These are phyloP conservation scores for Samsoniella hepiali DNA, from an alignment of 2,329 filamentous ascomycete genomes.

Conservation along the genomic window DNA sequence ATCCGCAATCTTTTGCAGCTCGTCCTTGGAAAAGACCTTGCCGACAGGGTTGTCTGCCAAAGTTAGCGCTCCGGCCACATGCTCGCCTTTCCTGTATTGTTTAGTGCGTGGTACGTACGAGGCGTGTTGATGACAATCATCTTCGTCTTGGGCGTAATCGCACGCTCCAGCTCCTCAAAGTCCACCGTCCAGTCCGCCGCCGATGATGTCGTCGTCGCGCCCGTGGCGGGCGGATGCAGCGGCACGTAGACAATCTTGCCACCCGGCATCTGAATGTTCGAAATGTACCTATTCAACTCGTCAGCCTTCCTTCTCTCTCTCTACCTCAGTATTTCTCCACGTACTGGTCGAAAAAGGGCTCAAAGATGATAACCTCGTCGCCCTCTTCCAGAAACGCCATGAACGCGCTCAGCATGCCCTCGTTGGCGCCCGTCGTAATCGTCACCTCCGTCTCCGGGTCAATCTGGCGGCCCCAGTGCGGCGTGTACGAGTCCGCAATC, in stretches of 20 bases:
- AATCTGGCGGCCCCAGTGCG: constrained; percentile 76
- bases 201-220: constrained; percentile 74
- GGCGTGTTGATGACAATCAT: constrained; percentile 92
- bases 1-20: constrained; percentile 80
- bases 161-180: constrained; percentile 74
- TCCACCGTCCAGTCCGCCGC: constrained; percentile 87
- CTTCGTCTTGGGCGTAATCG: constrained; percentile 82
- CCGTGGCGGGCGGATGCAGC: constrained; percentile 82
- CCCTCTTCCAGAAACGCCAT: constrained; percentile 95
- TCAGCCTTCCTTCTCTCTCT: neutral
- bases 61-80: constrained; percentile 15
- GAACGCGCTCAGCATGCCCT: constrained; percentile 92
- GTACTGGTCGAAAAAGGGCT: constrained; percentile 97
- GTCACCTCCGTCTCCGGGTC: constrained; percentile 91
- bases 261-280: constrained; percentile 97
- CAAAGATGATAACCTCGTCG: constrained; percentile 96
- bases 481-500: constrained; percentile 87
- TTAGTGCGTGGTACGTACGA: too few species aligned
- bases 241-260: constrained; percentile 94
- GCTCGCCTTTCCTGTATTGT: too few species aligned
- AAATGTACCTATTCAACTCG: constrained; percentile 64
- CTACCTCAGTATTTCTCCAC: constrained; percentile 24
- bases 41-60: constrained; percentile 82
- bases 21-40: constrained; percentile 84
- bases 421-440: constrained; percentile 88